Base-by-base conservation (phyloP, 2,329 filamentous ascomycete species). In the Aspergillus fijiensis region DNA sequence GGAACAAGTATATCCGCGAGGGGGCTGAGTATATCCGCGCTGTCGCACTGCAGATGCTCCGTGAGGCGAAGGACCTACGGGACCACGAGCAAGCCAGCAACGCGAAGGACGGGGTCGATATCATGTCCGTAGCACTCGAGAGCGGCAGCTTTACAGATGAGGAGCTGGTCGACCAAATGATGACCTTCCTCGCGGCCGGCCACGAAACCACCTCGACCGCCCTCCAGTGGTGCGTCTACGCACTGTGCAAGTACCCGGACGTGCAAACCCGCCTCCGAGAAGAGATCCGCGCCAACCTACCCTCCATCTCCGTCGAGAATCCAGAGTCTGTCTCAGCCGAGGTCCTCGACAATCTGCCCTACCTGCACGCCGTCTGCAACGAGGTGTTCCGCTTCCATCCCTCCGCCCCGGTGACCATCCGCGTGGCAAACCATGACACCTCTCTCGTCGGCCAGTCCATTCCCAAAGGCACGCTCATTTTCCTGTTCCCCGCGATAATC, bases 111-210 rank as follows among this genome's bases (percentile, higher is more conserved):
- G 86, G 87, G 50, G 74, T 85, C 7, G 92, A 96, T 73, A 95
- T 96, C 60, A 80, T 96, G 35, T 91, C 89, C 1, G 89, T 94
- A 0, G 92, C 92, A 16, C 80, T 96, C 51, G 84, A 88, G 71
- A 91, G 87, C 45, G 90, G 89, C 51, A 86, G 82, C 5, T 95
- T 96, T 76, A 84, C 79, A 12, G 90, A 95, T 63, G 89, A 92
- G 52, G 87, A 91, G 61, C 84, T 96, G n/a, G 85, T 92, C 39
- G 89, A 95, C 73, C 92, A 96, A 76, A 84, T 95, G 72, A 95
- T 96, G 90, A 96, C 91, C 0, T 95, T 96, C 79, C 84, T 96
- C 5, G 89, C 89, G 0, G 92, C 92, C 0, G 89, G 88, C 23
- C 91, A 94, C 73, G 90, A 94, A 76, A 94, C 91, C 1, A 93